phyloP scores from a whole-genome alignment of 2,329 filamentous ascomycete genomes.

The Chalara sp. region DNA sequence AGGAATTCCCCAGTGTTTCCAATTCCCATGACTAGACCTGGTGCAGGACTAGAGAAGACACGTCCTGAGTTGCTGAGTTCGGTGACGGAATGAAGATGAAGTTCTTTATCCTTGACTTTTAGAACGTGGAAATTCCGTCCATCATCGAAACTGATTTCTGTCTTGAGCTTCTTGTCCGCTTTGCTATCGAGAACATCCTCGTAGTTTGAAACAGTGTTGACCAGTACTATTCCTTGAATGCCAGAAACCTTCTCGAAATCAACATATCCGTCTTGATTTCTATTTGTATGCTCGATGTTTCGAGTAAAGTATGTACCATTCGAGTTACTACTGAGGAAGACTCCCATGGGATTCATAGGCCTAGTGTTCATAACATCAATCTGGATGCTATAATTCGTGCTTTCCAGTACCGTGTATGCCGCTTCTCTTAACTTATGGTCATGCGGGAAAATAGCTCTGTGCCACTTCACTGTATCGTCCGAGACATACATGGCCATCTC shows the following conservation, averaged over 20 bases:
- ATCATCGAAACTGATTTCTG: slow-evolving; percentile 90
- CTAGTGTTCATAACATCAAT: slow-evolving; percentile 78
- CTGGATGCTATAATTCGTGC: slow-evolving; percentile 96
- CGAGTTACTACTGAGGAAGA: slow-evolving; percentile 91
- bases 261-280: slow-evolving; percentile 66
- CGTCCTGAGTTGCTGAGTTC: slow-evolving; percentile 74
- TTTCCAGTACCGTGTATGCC: slow-evolving; percentile 90
- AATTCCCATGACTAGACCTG: slow-evolving; percentile 87
- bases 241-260: slow-evolving; percentile 93
- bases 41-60: slow-evolving; percentile 89
- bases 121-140: slow-evolving; percentile 77
- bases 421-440: slow-evolving; percentile 76
- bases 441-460: slow-evolving; percentile 80
- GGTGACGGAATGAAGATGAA: slow-evolving; percentile 92
- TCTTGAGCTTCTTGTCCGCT: slow-evolving; percentile 61
- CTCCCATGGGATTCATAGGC: slow-evolving; percentile 67
- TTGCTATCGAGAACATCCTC: slow-evolving; percentile 57
- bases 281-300: slow-evolving; percentile 89
- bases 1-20: slow-evolving; percentile 81
- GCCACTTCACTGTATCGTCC: slow-evolving; percentile 78
- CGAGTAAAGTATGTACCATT: slow-evolving; percentile 94
- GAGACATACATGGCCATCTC: slow-evolving; percentile 92
- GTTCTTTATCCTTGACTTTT: slow-evolving; percentile 51
- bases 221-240: slow-evolving; percentile 86
- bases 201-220: slow-evolving; percentile 86